A percentile compares a stretch with the other conserved stretches of the same genome.
phyloP scores from a whole-genome alignment of 768 basidiomycete genomes.

The Pleurotus sapidus region DNA sequence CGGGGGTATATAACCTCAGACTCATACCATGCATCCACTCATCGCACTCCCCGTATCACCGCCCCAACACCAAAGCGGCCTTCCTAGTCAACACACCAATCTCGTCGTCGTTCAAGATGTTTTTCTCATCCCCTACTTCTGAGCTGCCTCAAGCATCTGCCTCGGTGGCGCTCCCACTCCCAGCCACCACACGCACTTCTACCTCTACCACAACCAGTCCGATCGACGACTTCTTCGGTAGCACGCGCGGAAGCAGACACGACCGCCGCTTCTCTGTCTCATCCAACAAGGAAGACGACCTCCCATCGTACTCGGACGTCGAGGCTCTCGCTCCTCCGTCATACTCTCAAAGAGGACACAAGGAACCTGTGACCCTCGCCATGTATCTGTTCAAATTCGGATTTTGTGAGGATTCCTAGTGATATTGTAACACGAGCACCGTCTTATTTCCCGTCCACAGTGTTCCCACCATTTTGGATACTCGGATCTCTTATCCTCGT shows the following conservation, averaged over 20 bases:
- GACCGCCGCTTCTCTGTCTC: constrained; percentile 2
- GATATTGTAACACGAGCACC: neutral
- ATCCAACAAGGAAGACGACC: constrained; percentile 4
- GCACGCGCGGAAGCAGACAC: neutral
- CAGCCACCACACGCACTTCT: neutral
- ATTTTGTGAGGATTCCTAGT: constrained; percentile 34
- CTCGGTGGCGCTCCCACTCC: neutral
- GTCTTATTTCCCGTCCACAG: constrained; percentile 21
- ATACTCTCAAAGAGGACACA: constrained; percentile 11
- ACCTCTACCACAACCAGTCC: neutral
- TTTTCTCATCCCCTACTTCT: neutral
- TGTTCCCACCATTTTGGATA: constrained; percentile 48
- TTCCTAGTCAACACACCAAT: neutral
- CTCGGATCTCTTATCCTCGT: constrained; percentile 37
- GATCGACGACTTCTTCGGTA: constrained; percentile 1
- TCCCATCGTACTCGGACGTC: constrained; percentile 5
- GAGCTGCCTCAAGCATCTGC: neutral
- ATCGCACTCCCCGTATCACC: neutral
- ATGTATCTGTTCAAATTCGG: constrained; percentile 45
- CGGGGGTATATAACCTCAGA: constrained; percentile 2
- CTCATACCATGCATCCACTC: neutral
- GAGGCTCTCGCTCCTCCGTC: neutral
- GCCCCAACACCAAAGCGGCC: neutral
- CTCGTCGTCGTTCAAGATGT: neutral
- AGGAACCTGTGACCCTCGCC: constrained; percentile 41